These are phyloP conservation scores for Petunia hybrid DNA, from an alignment of 305 asterid genomes.

Conservation along the genomic window DNA sequence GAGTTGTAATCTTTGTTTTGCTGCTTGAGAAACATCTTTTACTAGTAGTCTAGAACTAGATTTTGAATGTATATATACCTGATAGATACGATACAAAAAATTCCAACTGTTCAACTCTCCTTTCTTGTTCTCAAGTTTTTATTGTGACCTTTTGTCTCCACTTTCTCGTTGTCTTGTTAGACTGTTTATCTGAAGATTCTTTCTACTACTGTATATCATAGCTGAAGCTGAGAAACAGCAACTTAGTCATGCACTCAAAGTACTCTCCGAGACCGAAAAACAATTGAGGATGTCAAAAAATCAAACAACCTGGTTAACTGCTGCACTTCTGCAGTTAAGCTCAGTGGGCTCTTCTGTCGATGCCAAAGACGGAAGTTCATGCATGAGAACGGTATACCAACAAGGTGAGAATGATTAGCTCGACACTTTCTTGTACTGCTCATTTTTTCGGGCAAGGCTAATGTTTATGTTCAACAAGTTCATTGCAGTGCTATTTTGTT, in stretches of 20 bases:
- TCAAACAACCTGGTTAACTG: slow-evolving; percentile 91
- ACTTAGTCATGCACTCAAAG: slow-evolving; percentile 72
- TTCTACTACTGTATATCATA: slow-evolving; percentile 37
- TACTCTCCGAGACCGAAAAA: slow-evolving; percentile 83
- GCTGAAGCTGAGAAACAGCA: slow-evolving; percentile 76
- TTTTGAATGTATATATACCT: too few relatives aligned
- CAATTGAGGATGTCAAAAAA: slow-evolving; percentile 76
- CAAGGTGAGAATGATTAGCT: slow-evolving; percentile 55
- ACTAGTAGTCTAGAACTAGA: background rate
- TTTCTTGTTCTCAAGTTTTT: background rate
- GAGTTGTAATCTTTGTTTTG: slow-evolving; percentile 20
- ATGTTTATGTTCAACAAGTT: slow-evolving; percentile 26
- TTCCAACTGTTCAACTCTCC: background rate
- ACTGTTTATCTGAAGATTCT: slow-evolving; percentile 31
- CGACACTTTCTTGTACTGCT: background rate
- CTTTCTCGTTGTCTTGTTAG: background rate
- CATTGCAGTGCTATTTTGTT: slow-evolving; percentile 27
- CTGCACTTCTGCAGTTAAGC: slow-evolving; percentile 83
- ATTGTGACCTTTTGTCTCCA: background rate
- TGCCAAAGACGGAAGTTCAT: slow-evolving; percentile 52
- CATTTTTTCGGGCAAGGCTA: background rate
- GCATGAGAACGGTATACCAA: slow-evolving; percentile 51
- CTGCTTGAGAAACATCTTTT: background rate
- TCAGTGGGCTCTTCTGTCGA: slow-evolving; percentile 53
- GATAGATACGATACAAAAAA: background rate